phyloP scores from a whole-genome alignment of 805 yeast species.

The Nakazawaea ambrosiae region DNA sequence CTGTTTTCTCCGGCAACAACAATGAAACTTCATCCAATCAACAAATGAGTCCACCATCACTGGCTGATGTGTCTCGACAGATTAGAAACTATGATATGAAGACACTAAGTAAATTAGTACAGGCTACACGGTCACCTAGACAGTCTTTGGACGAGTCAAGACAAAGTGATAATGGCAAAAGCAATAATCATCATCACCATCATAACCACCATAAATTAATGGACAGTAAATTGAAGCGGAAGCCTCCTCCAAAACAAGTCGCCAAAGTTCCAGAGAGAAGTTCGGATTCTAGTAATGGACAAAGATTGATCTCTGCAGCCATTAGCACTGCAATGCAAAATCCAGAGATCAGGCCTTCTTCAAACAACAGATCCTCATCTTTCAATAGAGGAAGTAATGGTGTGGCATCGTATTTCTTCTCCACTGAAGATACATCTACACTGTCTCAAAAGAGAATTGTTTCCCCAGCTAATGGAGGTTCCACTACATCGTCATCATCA shows the following conservation, averaged over 20 bases:
- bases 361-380: constrained; percentile 7
- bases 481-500: neutral
- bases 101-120: constrained; percentile 5
- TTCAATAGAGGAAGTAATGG: constrained; percentile 8
- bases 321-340: constrained; percentile 22
- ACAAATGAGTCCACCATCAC: constrained; percentile 4
- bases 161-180: constrained; percentile 3
- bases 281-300: neutral
- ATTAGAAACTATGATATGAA: constrained; percentile 9
- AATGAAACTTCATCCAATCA: neutral
- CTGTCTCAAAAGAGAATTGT: neutral
- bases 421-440: neutral
- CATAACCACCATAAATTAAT: constrained; percentile 2
- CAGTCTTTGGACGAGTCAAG: constrained; percentile 11
- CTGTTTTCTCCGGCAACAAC: too few species aligned
- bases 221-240: constrained; percentile 6
- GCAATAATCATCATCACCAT: neutral
- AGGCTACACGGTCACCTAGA: constrained; percentile 7
- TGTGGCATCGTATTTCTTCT: constrained; percentile 1
- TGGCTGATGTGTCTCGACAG: constrained; percentile 5
- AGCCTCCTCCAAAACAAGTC: constrained; percentile 8
- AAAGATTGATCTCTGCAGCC: constrained; percentile 21
- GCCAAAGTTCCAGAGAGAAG: neutral
- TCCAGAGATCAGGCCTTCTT: constrained; percentile 4
- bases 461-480: constrained; percentile 7